These are phyloP conservation scores for Macrolepiota dolichaula DNA, from an alignment of 768 basidiomycete genomes.

Conservation along the genomic window DNA sequence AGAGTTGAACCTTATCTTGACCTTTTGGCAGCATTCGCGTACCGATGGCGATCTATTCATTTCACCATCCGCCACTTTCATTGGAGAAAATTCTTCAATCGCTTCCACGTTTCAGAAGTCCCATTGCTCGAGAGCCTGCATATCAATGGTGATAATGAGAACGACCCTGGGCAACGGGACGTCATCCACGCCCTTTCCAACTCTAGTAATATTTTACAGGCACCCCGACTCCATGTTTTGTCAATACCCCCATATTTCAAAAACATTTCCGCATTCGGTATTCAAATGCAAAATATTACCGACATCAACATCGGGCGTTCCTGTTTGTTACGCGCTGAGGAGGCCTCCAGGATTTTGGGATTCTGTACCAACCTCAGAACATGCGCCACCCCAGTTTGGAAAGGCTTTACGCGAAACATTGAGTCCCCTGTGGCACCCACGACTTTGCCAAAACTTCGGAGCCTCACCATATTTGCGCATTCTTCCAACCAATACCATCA, in stretches of 20 bases:
- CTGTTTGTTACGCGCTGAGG: background rate
- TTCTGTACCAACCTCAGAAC: background rate
- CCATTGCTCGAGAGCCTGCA: background rate
- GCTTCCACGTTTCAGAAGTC: background rate
- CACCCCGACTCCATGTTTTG: background rate
- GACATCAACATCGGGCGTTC: background rate
- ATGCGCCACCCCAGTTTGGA: background rate
- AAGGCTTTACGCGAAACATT: background rate
- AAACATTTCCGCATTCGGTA: background rate
- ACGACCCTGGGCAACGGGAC: background rate
- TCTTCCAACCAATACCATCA: background rate
- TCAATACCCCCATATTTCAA: background rate
- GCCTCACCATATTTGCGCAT: background rate
- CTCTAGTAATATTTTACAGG: background rate
- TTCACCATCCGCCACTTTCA: background rate
- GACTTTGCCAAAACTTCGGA: background rate
- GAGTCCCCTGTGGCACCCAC: background rate
- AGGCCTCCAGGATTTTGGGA: background rate
- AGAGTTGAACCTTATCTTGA: background rate
- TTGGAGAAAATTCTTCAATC: background rate
- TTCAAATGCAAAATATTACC: background rate
- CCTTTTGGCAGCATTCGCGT: background rate
- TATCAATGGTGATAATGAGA: background rate
- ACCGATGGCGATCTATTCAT: background rate
- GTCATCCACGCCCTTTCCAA: background rate